Base-by-base conservation (phyloP, 2,329 filamentous ascomycete genomes). In the Hypoxylon sp. region DNA sequence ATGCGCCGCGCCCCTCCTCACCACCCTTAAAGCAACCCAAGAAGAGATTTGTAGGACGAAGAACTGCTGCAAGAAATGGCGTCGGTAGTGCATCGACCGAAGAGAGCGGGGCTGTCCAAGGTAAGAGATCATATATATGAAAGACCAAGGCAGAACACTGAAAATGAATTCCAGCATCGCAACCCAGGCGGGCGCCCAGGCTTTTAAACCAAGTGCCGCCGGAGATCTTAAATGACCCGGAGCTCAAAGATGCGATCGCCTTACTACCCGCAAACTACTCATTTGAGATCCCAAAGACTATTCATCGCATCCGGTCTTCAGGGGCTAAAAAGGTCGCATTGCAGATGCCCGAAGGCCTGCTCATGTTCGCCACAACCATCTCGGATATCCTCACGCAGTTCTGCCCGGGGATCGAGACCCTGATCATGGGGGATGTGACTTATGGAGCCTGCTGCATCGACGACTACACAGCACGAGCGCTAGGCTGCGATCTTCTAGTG, bases 341-440 rank as follows among this genome's bases (percentile, higher is more conserved):
- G n/a, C 96, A 99, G 81, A 96, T 99, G 85, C 96, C 96, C 4
- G 97, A 99, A 81, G 96, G 96, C 1, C 87, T 99, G 1, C 88
- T 99, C 29, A 85, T 99, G 63, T 99, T 99, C 79, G 96, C 96
- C 22, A 98, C 96, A 26, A 99, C 96, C 37, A 95, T 99, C 73
- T 97, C 96, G 3, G 96, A 99, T 78, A 98, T 99, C 75, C 85
- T 99, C 52, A 93, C 92, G 0, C 92, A 94, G 78, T 99, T 99
- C 83, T 99, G 96, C 77, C 92, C 94, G 0, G 94, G 92, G 1
- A 91, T 92, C 44, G 93, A 97, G 79, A 98, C 95, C 1, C 85
- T 98, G 59, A 99, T 99, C 80, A 99, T 99, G 96, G 96, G 96
- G 68, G 96, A 99, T 79, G 96, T 99, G 47, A 99, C 96, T 0